A percentile compares a stretch with the other conserved stretches of the same genome.
Evolutionary conservation across 1,284 basidiomycete genomes (phyloP).

Genomic region (Cutaneotrichosporon sp.): DNA sequence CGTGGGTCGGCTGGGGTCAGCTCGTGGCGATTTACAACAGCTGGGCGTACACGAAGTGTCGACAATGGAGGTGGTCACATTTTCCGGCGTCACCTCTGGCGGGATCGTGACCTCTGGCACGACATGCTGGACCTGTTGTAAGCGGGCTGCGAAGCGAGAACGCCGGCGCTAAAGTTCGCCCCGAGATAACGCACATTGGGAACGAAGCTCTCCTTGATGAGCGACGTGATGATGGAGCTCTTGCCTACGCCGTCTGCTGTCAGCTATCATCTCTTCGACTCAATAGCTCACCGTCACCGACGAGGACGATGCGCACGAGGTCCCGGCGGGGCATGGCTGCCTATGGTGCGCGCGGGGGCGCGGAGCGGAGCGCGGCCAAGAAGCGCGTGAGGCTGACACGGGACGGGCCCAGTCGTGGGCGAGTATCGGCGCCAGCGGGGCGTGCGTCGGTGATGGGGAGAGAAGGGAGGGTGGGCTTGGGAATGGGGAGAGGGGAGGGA

Average conservation of each 20-base stretch:
- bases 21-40: too few relatives aligned
- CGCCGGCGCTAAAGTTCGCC: not conserved
- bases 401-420: not conserved
- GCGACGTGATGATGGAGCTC: constrained; percentile 89
- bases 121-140: constrained; percentile 75
- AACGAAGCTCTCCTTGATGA: constrained; percentile 93
- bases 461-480: not conserved
- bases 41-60: constrained; percentile 81
- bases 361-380: not conserved
- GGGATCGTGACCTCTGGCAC: constrained; percentile 95
- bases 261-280: not conserved
- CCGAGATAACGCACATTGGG: constrained; percentile 66
- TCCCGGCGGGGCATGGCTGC: constrained; percentile 47
- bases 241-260: constrained; percentile 84
- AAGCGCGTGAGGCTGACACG: not conserved
- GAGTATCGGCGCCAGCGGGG: not conserved
- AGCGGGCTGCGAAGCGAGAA: not conserved
- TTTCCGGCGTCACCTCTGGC: constrained; percentile 91
- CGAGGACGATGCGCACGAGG: constrained; percentile 74
- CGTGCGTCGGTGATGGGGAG: not conserved
- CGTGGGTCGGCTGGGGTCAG: constrained; percentile 33
- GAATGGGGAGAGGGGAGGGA: too few relatives aligned
- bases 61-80: constrained; percentile 92
- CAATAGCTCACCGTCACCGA: constrained; percentile 75
- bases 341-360: not conserved